Evolutionary conservation across 768 basidiomycete genomes (phyloP), one percentile per base, ranked within the genome.

Genomic region (Russula brevipes): DNA sequence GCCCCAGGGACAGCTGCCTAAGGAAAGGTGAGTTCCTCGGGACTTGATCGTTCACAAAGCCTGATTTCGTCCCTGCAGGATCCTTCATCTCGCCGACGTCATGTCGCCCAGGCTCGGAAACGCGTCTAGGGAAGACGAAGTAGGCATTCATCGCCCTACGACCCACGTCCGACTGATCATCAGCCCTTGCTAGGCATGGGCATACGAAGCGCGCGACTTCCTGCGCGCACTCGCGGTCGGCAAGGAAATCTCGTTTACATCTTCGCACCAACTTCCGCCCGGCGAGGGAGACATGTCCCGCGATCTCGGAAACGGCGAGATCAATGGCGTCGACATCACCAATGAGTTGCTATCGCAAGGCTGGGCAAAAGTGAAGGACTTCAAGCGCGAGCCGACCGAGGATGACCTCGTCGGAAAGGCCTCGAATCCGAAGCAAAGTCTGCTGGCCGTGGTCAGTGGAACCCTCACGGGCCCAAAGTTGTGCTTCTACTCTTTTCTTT

Each of bases 291-390:
- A 91, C 62, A 75, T 82, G 42, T 81, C 85, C 33, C 87, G 91
- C 66, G 94, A 94, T 73, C 79, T 94, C 57, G 93, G 92, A 35
- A 81, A 77, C 35, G 90, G 83, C 17, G 87, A 91, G 63, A 81
- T 91, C 42, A 82, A 78, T 52, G 89, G 88, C 7, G 72, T 85
- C 57, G 92, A 95, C 69, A 74, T 95, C 24, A 79, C 85, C 4
- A 79, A 80, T 0, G 90, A 94, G 71, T 73, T 96, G n/a, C 80
- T 98, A 45, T 84, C 81, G 70, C 84, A 82, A 64, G 97, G 96
- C n/a, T 98, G 94, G 94, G 92, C 85, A 11, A 95, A 91, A 75
- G 77, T 94, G 47, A 93, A 97, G 74, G 96, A 98, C 65, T 74
- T 81, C 47, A 94, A 88, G 74, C 84, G 90, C 19, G 92, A 95